Evolutionary conservation across 805 yeast genomes (phyloP).

Genomic region (Candida broadrunensis): DNA sequence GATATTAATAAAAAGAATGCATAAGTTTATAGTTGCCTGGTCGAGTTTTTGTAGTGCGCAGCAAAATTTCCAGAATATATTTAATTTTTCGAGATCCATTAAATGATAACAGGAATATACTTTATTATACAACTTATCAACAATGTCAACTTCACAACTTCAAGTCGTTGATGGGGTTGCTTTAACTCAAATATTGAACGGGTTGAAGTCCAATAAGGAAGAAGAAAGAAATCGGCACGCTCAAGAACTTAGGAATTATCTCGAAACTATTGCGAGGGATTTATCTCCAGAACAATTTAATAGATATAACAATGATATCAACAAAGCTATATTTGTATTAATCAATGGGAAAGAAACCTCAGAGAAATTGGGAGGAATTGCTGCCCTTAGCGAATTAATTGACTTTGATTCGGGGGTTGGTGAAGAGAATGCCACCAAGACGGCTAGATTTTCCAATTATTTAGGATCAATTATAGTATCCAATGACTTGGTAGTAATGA

Average conservation of each 20-base stretch:
- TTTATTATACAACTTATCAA: too few relatives aligned
- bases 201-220: constrained; percentile 42
- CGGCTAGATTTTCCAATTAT: constrained; percentile 89
- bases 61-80: too few relatives aligned
- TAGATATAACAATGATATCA: constrained; percentile 78
- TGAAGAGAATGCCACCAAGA: constrained; percentile 82
- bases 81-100: too few relatives aligned
- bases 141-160: constrained; percentile 23
- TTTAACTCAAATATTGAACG: constrained; percentile 50
- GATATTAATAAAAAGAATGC: neutral
- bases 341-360: constrained; percentile 69
- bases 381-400: constrained; percentile 85
- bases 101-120: too few relatives aligned
- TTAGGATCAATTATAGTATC: constrained; percentile 76
- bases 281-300: constrained; percentile 78
- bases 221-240: constrained; percentile 57
- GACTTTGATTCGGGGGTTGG: constrained; percentile 74
- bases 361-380: constrained; percentile 84
- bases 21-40: too few relatives aligned
- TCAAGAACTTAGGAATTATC: constrained; percentile 62
- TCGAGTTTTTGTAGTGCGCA: too few relatives aligned
- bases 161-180: constrained; percentile 48
- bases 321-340: constrained; percentile 81
- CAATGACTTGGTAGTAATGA: constrained; percentile 80
- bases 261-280: constrained; percentile 75